Conservation (phyloP, 441 rosid genomes). For the Aleurites moluccanus region DNA sequence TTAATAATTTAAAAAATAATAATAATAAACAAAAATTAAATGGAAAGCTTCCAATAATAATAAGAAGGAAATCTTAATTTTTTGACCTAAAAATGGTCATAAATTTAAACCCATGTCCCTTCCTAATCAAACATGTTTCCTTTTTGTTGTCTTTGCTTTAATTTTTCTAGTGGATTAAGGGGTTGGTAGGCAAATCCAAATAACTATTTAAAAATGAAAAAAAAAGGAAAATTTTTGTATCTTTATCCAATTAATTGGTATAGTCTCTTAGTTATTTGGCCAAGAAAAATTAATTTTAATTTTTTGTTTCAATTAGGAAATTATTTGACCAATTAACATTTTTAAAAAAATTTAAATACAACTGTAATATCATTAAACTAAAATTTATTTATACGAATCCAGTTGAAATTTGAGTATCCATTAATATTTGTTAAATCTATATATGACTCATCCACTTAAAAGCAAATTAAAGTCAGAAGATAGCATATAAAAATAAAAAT, state of each 20-base stretch:
- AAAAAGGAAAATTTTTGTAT: not conserved
- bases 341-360: too few relatives aligned
- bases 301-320: not conserved
- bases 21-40: not conserved
- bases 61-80: not conserved
- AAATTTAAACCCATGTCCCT: not conserved
- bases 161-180: not conserved
- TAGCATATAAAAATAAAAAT: too few relatives aligned
- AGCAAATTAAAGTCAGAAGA: too few relatives aligned
- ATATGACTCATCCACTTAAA: too few relatives aligned
- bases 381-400: too few relatives aligned
- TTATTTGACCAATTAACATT: too few relatives aligned
- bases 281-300: not conserved
- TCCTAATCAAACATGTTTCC: not conserved
- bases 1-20: not conserved
- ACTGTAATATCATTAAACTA: too few relatives aligned
- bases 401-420: too few relatives aligned
- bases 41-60: not conserved
- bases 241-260: not conserved
- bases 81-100: not conserved
- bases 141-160: not conserved
- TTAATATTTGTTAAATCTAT: too few relatives aligned
- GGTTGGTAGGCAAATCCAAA: not conserved
- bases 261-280: not conserved
- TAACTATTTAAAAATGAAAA: not conserved